phyloP scores from a whole-genome alignment of 192 early-diverging fungal species.

The Backusella morwellensis region DNA sequence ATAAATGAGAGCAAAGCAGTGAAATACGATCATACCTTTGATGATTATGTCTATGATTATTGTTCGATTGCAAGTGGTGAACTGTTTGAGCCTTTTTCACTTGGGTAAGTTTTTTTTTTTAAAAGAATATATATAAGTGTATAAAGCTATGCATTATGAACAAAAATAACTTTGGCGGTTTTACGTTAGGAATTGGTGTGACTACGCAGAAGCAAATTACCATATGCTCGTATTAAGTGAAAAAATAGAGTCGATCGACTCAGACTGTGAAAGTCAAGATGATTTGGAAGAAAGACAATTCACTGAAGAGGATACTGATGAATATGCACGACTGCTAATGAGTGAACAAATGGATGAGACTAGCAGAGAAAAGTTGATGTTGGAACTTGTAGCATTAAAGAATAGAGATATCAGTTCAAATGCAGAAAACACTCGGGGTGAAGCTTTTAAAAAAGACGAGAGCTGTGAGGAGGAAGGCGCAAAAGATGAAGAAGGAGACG shows the following conservation, averaged over 20 bases:
- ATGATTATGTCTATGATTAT: background rate
- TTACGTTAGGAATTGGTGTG: background rate
- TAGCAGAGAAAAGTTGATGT: background rate
- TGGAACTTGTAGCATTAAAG: background rate
- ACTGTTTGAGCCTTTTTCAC: background rate
- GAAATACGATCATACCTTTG: background rate
- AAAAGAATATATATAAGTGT: background rate
- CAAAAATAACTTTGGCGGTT: background rate
- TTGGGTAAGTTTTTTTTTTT: background rate
- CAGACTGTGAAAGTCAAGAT: background rate
- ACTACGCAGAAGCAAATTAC: constrained; percentile 6
- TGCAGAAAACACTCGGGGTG: background rate
- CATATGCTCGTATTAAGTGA: background rate
- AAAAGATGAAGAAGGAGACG: background rate
- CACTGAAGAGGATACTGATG: background rate
- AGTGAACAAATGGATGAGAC: background rate
- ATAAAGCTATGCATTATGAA: background rate
- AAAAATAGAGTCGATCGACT: background rate
- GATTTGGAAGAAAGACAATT: background rate
- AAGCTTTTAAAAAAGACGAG: background rate
- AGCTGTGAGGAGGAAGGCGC: background rate
- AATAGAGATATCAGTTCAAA: background rate
- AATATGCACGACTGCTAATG: background rate
- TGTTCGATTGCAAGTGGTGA: background rate
- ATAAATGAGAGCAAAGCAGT: background rate